Base-by-base conservation (phyloP, 1,284 basidiomycete genomes). In the Ceratobasidium sp. region DNA sequence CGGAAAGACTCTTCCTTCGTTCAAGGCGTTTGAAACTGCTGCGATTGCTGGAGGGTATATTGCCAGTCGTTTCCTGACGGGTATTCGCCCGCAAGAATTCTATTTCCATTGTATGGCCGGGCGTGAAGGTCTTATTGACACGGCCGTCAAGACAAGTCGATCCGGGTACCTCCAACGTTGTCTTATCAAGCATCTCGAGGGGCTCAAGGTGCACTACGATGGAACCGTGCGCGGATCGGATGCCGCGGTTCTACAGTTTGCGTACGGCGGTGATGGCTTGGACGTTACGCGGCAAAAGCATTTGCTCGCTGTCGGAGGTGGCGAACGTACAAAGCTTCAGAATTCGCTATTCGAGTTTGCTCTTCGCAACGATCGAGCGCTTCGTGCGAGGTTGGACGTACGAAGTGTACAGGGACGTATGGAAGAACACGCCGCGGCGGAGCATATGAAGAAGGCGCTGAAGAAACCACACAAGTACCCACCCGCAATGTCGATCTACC, bases 51-150 rank as follows among this genome's bases (percentile, higher is more conserved):
- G 98, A 83, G 98, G 98, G n/a, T 99, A 98, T 83, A 95, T 99
- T 64, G 96, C 95, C n/a, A 98, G 97, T 82, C 95, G 98, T 66
- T 99, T 99, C 89, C 89, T 99, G 86, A 99, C 98, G 22, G 98
- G 98, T 76, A 93, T 99, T 82, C 95, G 94, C 77, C 98, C 98
- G 0, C 98, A 99, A 82, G 98, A 99, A 83, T 99, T 98, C 85
- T 99, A 98, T 86, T 99, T 99, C 89, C 98, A 99, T 85, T 99
- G 98, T 83, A 99, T 99, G 98, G 97, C 98, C 75, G 98, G 98
- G 71, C 91, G 98, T 79, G 98, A 99, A 85, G 98, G 98, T 82
- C 89, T 99, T 44, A 99, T 99, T 81, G 98, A 99, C 82, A 99
- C 98, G 11, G 98, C 98, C 63, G 98, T 99, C 84, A 99, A 99